Conservation (phyloP, 225 moss, liverwort and hornwort genomes). For the Pleurozium schreberi region DNA sequence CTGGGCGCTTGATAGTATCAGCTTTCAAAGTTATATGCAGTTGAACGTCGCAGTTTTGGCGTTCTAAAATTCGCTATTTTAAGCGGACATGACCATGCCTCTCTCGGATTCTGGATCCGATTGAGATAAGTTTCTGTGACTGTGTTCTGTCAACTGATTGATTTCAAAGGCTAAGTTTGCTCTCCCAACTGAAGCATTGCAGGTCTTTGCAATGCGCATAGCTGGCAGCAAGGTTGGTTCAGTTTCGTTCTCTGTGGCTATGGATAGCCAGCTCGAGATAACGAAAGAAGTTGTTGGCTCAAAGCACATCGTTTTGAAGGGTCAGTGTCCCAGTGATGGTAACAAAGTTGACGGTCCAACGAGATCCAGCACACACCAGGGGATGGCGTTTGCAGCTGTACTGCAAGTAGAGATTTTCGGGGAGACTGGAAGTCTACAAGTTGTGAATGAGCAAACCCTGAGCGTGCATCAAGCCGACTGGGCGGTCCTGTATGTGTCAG, state of each 20-base stretch:
- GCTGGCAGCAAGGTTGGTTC: slow-evolving; percentile 50
- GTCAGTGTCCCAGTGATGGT: slow-evolving; percentile 59
- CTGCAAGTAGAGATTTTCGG: slow-evolving; percentile 53
- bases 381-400: slow-evolving; percentile 69
- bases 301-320: slow-evolving; percentile 51
- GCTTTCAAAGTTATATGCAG: background rate
- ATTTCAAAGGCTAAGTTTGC: slow-evolving; percentile 4
- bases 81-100: background rate
- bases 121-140: background rate
- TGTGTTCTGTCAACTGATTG: background rate
- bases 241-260: slow-evolving; percentile 47
- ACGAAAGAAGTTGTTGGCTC: slow-evolving; percentile 26
- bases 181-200: background rate
- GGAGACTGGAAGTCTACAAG: slow-evolving; percentile 29
- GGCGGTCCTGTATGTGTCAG: slow-evolving; percentile 58
- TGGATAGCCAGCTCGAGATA: slow-evolving; percentile 55
- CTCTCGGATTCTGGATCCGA: background rate
- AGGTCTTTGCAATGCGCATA: slow-evolving; percentile 69
- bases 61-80: background rate
- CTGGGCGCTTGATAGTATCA: background rate
- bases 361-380: slow-evolving; percentile 9
- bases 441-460: slow-evolving; percentile 38
- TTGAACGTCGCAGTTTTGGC: background rate
- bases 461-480: slow-evolving; percentile 63
- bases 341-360: slow-evolving; percentile 1